These are phyloP conservation scores for Neofusicoccum umdonicola DNA, from an alignment of 2,329 filamentous ascomycete genomes.

Conservation along the genomic window DNA sequence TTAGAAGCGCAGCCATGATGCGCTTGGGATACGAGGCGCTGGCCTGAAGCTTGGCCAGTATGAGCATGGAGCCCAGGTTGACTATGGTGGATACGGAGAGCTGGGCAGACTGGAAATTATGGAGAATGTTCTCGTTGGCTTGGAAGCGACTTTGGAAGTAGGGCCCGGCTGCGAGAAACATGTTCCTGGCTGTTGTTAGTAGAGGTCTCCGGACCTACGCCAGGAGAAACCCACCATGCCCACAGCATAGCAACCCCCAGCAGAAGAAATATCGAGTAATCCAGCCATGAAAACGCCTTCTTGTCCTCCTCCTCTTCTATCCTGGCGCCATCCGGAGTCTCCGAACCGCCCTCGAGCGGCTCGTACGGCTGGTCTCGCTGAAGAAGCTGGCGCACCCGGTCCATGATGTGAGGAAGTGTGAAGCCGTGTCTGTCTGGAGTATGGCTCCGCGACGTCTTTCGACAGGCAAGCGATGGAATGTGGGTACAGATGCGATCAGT, in stretches of 20 bases:
- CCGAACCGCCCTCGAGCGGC: conserved; percentile 37
- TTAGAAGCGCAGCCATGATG: conserved; percentile 71
- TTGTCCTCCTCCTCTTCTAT: conserved; percentile 26
- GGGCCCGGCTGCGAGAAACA: conserved; percentile 92
- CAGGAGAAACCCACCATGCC: conserved; percentile 69
- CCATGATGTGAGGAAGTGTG: conserved; percentile 25
- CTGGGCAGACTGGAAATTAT: conserved; percentile 87
- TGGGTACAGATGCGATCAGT: no score
- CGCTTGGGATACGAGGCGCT: conserved; percentile 84
- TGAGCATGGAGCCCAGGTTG: conserved; percentile 72
- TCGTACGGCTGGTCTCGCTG: conserved; percentile 34
- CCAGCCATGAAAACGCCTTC: conserved; percentile 72
- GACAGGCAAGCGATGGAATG: background rate
- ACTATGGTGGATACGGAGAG: conserved; percentile 81
- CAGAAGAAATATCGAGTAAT: conserved; percentile 81
- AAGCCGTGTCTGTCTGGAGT: background rate
- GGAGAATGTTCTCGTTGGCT: conserved; percentile 65
- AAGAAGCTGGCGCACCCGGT: conserved; percentile 33
- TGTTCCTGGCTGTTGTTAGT: conserved; percentile 65
- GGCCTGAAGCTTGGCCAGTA: conserved; percentile 77
- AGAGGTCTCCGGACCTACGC: background rate
- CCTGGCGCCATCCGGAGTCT: conserved; percentile 32
- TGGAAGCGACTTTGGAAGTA: conserved; percentile 87
- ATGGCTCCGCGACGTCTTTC: background rate
- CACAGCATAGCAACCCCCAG: conserved; percentile 93